Base-by-base conservation (phyloP, 2,329 filamentous ascomycete genomes). In the Fusarium piperis region DNA sequence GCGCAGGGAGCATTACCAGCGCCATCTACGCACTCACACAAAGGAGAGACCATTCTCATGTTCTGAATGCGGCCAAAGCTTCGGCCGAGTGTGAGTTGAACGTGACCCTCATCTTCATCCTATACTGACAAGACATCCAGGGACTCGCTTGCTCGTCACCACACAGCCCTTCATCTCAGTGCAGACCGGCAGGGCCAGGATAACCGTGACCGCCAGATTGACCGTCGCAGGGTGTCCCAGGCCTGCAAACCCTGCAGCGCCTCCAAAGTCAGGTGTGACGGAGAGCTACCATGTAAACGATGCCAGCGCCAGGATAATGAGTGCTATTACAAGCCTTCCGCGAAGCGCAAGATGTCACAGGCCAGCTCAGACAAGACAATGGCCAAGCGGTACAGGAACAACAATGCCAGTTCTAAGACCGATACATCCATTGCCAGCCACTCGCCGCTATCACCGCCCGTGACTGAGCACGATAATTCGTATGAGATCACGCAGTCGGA, bases 31-130 rank as follows among this genome's bases (percentile, higher is more conserved):
- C 35, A 64, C 62, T 12, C 62, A 62, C 11, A 64, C 62, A 18
- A 64, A 64, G 10, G 46, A 62, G 30, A 62, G 55, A 11, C 62
- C 62, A 1, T 64, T 64, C 33, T 35, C 62, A 16, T 62, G 62
- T 11, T 62, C 62, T 1, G 58, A 64, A 26, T 64, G 46, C 23
- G 62, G 62, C 12, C 62, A 64, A 18, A 62, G 44, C 44, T 64
- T 64, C 33, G 62, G 58, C 8, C 35, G 62, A 12, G 58, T 64
- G 62, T 64, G 23, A 53, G 62, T n/a, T 18, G 6, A 62, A 1
- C n/a, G 5, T n/a, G 23, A n/a, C 4, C 9, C 11, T 46, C 9
- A n/a, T 16, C 23, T 12, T 46, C 6, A 10, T 16, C 23, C 3
- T n/a, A n/a, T n/a, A 52, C 48, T 52, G n/a, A 52, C n/a, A 1